Evolutionary conservation across 208 protist genomes (phyloP).

Genomic region (Herpetomonas muscarum): DNA sequence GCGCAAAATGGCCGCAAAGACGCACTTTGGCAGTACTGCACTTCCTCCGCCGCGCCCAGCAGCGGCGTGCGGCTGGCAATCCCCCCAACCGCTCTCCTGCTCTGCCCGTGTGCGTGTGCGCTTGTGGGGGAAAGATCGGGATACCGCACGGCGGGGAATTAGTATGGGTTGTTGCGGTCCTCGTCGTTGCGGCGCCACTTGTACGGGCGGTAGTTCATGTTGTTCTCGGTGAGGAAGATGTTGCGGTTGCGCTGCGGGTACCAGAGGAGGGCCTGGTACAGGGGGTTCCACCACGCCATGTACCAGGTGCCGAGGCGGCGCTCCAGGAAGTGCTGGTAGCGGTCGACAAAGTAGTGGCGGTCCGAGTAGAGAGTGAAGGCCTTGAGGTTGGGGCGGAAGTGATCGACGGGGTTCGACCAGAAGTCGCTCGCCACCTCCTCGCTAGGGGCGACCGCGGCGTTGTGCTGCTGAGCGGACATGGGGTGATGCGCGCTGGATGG

Average conservation of each 20-base stretch:
- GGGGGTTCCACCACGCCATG: conserved; percentile 82
- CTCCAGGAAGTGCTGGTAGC: conserved; percentile 76
- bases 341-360: conserved; percentile 74
- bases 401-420: conserved; percentile 88
- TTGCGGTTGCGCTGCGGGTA: conserved; percentile 87
- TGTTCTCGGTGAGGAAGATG: conserved; percentile 87
- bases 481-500: too few species aligned
- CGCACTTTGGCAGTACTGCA: background rate
- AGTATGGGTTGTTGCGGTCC: conserved; percentile 89
- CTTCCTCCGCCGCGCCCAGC: background rate
- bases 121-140: background rate
- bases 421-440: conserved; percentile 50
- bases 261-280: conserved; percentile 82
- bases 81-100: background rate
- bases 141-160: conserved; percentile 5
- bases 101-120: background rate
- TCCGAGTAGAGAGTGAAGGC: conserved; percentile 85
- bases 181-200: conserved; percentile 87
- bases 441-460: background rate
- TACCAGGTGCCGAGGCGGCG: conserved; percentile 78
- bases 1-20: too few species aligned
- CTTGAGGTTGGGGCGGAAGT: conserved; percentile 89
- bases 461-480: conserved; percentile 36
- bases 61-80: background rate
- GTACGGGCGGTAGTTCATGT: conserved; percentile 90